Percentiles rank a stretch among this genome's conserved stretches.
These are phyloP conservation scores for Aspergillus neoniger DNA, from an alignment of 2,329 filamentous ascomycete species.

Conservation along the genomic window DNA sequence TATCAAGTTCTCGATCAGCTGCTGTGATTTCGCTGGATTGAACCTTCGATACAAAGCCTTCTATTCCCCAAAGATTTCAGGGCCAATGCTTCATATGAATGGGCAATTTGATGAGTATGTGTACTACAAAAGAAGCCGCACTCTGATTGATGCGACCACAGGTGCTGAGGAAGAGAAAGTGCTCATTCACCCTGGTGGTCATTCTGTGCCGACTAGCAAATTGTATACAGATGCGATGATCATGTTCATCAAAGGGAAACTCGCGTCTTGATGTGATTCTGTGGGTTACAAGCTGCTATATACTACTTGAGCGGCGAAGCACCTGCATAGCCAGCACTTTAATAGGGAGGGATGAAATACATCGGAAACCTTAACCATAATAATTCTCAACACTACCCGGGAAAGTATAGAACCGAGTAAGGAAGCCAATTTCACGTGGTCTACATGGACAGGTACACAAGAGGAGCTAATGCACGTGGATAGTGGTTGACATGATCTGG, in stretches of 20 bases:
- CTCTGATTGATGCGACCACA: background rate
- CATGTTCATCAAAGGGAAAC: background rate
- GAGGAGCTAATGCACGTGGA: no score
- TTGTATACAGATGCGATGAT: background rate
- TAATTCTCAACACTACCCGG: no score
- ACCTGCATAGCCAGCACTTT: no score
- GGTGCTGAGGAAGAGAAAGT: background rate
- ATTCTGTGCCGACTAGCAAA: background rate
- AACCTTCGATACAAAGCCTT: background rate
- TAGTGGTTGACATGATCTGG: no score
- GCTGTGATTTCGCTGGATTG: background rate
- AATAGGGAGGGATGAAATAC: no score
- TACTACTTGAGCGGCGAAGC: no score
- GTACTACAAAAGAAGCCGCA: background rate
- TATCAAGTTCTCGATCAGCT: background rate
- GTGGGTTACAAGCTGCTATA: no score
- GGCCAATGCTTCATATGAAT: background rate
- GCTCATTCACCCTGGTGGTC: background rate
- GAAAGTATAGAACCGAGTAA: no score
- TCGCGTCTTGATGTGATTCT: no score
- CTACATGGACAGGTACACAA: no score
- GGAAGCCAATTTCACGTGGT: no score
- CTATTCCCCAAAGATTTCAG: background rate
- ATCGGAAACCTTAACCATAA: no score
- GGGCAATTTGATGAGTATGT: background rate